A percentile compares a stretch with the other conserved stretches of the same genome.
Evolutionary conservation across 495 filamentous ascomycete species (phyloP).

Genomic region (Talaromyces liani): DNA sequence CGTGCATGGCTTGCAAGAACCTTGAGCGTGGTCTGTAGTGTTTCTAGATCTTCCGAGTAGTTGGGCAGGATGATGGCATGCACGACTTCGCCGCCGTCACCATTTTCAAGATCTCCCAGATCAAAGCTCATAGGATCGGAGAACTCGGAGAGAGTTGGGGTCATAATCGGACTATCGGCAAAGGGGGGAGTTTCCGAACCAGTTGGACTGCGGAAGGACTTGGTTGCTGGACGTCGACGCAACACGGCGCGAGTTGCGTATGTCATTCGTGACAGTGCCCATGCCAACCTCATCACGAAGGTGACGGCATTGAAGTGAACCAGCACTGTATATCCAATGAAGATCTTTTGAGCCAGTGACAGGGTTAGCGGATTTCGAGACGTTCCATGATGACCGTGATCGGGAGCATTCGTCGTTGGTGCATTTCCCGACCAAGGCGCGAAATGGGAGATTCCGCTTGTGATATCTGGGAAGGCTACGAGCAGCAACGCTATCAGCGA

Average conservation of each 20-base stretch:
- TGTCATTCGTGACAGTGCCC: slow-evolving; percentile 19
- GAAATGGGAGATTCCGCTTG: slow-evolving; percentile 9
- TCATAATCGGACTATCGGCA: not conserved
- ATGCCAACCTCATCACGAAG: slow-evolving; percentile 26
- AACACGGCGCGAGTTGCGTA: slow-evolving; percentile 17
- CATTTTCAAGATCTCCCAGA: slow-evolving; percentile 5
- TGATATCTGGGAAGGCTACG: slow-evolving; percentile 18
- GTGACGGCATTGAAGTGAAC: slow-evolving; percentile 23
- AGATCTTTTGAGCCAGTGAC: slow-evolving; percentile 21
- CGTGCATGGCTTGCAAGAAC: slow-evolving; percentile 59
- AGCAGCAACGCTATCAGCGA: slow-evolving; percentile 17
- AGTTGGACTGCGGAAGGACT: not conserved
- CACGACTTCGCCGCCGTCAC: slow-evolving; percentile 30
- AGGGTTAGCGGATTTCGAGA: slow-evolving; percentile 11
- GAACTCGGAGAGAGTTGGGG: not conserved
- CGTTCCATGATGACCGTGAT: slow-evolving; percentile 4
- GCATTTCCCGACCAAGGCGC: slow-evolving; percentile 15
- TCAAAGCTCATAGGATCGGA: not conserved
- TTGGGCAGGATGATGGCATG: slow-evolving; percentile 63
- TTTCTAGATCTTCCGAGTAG: slow-evolving; percentile 62
- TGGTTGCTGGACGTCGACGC: slow-evolving; percentile 14
- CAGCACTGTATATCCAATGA: slow-evolving; percentile 24
- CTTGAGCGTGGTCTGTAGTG: slow-evolving; percentile 54
- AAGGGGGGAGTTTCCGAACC: not conserved
- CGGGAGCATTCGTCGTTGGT: slow-evolving; percentile 6